phyloP scores from a whole-genome alignment of 371 early-diverging fungal genomes.

The Syncephalastrum sp. region DNA sequence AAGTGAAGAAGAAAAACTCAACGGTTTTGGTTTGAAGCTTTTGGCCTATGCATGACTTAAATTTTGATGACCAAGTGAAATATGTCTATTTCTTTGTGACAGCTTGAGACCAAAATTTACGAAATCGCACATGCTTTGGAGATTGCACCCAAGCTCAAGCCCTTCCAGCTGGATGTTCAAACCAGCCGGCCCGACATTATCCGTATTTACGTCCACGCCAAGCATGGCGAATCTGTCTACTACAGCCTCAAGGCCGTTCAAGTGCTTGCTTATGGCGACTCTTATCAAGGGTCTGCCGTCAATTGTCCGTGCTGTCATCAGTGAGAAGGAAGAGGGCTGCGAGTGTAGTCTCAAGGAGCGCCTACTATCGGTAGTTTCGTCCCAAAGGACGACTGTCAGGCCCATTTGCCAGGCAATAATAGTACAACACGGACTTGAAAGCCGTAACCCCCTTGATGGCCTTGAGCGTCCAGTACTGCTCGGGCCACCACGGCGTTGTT shows the following conservation, averaged over 20 bases:
- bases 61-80: too few species aligned
- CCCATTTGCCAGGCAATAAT: constrained; percentile 28
- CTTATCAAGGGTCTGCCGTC: constrained; percentile 70
- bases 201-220: constrained; percentile 69
- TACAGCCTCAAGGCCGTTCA: constrained; percentile 79
- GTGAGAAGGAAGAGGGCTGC: constrained; percentile 53
- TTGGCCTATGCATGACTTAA: too few species aligned
- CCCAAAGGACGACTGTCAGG: constrained; percentile 23
- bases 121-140: constrained; percentile 80
- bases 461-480: constrained; percentile 36
- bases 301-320: constrained; percentile 89
- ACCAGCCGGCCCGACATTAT: constrained; percentile 73
- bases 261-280: constrained; percentile 54
- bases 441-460: constrained; percentile 40
- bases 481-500: constrained; percentile 43
- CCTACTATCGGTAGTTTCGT: constrained; percentile 18
- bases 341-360: background rate
- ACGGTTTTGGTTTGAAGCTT: too few species aligned
- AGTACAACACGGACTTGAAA: constrained; percentile 29
- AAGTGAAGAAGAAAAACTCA: too few species aligned
- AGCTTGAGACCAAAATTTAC: constrained; percentile 82
- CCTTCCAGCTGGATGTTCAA: constrained; percentile 71
- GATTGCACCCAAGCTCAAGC: constrained; percentile 83
- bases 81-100: background rate
- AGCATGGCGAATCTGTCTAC: constrained; percentile 69